phyloP scores from a whole-genome alignment of 2,329 filamentous ascomycete genomes.

The Fusarium odoratissimum region DNA sequence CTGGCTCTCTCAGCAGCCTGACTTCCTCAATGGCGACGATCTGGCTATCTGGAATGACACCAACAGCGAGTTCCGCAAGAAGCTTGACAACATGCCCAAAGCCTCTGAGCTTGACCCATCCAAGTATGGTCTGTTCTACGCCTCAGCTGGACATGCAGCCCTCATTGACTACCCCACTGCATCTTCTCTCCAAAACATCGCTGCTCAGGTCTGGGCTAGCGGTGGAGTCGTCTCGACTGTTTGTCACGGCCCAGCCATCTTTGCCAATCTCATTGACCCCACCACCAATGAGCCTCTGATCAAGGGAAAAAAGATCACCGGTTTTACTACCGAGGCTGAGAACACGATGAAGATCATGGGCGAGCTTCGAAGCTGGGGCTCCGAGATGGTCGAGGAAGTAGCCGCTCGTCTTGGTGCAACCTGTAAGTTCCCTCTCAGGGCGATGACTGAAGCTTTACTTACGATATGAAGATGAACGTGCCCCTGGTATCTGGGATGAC shows the following conservation, averaged over 20 bases:
- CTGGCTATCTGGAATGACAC: slow-evolving; percentile 51
- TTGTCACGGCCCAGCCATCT: slow-evolving; percentile 14
- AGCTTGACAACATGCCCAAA: slow-evolving; percentile 57
- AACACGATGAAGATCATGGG: slow-evolving; percentile 6
- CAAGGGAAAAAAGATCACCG: slow-evolving; percentile 12
- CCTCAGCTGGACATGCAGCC: slow-evolving; percentile 26
- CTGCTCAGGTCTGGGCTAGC: slow-evolving; percentile 7
- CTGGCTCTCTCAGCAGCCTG: slow-evolving; percentile 17
- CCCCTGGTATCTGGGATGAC: slow-evolving; percentile 14
- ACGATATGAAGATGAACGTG: slow-evolving; percentile 1
- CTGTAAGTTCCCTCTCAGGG: neutral
- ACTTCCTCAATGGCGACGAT: slow-evolving; percentile 23
- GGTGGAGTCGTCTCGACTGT: slow-evolving; percentile 11
- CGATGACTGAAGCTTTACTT: neutral
- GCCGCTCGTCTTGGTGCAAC: slow-evolving; percentile 12
- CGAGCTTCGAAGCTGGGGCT: slow-evolving; percentile 1
- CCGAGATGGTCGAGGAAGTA: slow-evolving; percentile 9
- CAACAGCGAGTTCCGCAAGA: slow-evolving; percentile 56
- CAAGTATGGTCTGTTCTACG: slow-evolving; percentile 34
- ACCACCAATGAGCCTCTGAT: slow-evolving; percentile 14
- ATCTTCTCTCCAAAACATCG: slow-evolving; percentile 2
- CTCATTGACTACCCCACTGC: slow-evolving; percentile 22
- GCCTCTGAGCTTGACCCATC: slow-evolving; percentile 46
- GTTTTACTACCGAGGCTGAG: slow-evolving; percentile 15
- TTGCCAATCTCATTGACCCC: slow-evolving; percentile 9